phyloP scores from a whole-genome alignment of 306 rosid genomes.

The Vigna mungo region DNA sequence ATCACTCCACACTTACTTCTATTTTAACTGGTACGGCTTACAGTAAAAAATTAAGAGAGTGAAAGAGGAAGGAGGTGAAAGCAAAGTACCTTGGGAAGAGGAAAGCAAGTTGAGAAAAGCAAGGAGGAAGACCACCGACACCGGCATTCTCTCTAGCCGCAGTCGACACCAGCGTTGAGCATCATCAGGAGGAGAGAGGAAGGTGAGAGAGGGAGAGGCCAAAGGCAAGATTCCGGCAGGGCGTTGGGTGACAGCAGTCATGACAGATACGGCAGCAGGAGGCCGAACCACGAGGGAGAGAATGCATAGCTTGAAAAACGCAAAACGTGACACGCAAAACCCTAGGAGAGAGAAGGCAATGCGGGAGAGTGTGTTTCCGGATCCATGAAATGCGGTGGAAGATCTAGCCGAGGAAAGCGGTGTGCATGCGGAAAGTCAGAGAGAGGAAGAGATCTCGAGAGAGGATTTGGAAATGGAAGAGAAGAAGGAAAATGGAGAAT shows the following conservation, averaged over 20 bases:
- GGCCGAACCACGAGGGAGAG: slow-evolving; percentile 13
- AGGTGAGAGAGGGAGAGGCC: slow-evolving; percentile 28
- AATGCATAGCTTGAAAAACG: slow-evolving; percentile 48
- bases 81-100: slow-evolving; percentile 64
- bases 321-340: slow-evolving; percentile 42
- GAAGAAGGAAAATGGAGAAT: not conserved
- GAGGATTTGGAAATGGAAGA: not conserved
- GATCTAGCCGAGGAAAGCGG: slow-evolving; percentile 51
- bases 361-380: slow-evolving; percentile 56
- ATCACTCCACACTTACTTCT: not conserved
- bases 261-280: slow-evolving; percentile 38
- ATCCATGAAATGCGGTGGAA: slow-evolving; percentile 83
- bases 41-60: not conserved
- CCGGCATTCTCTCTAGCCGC: slow-evolving; percentile 67
- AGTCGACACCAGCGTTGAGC: slow-evolving; percentile 50
- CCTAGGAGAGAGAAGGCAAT: slow-evolving; percentile 74
- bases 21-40: not conserved
- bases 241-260: slow-evolving; percentile 43
- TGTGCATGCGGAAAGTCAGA: slow-evolving; percentile 6
- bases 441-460: slow-evolving; percentile 9
- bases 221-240: slow-evolving; percentile 31
- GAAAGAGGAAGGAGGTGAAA: not conserved
- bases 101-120: slow-evolving; percentile 57
- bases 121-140: slow-evolving; percentile 57
- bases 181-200: slow-evolving; percentile 52